A percentile compares a stretch with the other conserved stretches of the same genome.
Conservation (phyloP, 805 yeast species). For the Kluyveromyces dobzhanskii region DNA sequence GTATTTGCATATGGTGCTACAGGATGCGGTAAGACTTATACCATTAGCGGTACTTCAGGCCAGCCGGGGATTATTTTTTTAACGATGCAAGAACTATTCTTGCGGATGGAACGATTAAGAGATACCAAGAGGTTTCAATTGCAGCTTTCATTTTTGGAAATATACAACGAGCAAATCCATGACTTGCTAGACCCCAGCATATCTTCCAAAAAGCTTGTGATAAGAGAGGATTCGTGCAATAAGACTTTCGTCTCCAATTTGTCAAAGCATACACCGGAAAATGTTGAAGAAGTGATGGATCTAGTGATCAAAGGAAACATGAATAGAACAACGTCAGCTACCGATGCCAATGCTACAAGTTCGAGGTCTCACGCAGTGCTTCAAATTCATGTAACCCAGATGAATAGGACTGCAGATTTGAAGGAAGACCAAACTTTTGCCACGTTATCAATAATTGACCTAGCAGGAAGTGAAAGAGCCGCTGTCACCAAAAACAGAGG, state of each 20-base stretch:
- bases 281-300: slow-evolving; percentile 71
- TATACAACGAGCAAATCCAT: slow-evolving; percentile 81
- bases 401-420: slow-evolving; percentile 46
- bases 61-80: slow-evolving; percentile 74
- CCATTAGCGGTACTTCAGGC: slow-evolving; percentile 67
- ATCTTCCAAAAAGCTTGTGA: slow-evolving; percentile 38
- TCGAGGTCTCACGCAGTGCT: slow-evolving; percentile 92
- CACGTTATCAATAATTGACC: slow-evolving; percentile 77
- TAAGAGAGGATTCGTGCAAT: slow-evolving; percentile 64
- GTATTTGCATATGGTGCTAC: slow-evolving; percentile 97
- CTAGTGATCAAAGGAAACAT: slow-evolving; percentile 62
- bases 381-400: slow-evolving; percentile 65
- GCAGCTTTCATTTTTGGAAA: slow-evolving; percentile 69
- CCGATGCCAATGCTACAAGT: slow-evolving; percentile 84
- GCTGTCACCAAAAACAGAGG: slow-evolving; percentile 84
- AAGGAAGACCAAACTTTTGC: slow-evolving; percentile 66
- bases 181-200: slow-evolving; percentile 62
- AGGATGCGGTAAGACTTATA: slow-evolving; percentile 95
- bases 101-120: slow-evolving; percentile 44
- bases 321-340: slow-evolving; percentile 76
- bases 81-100: slow-evolving; percentile 70
- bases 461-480: slow-evolving; percentile 95
- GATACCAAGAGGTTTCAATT: slow-evolving; percentile 54
- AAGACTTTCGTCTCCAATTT: slow-evolving; percentile 63
- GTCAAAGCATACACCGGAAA: slow-evolving; percentile 49